Evolutionary conservation across 495 filamentous ascomycete species (phyloP).

Genomic region (Talaromyces trachyspermus): DNA sequence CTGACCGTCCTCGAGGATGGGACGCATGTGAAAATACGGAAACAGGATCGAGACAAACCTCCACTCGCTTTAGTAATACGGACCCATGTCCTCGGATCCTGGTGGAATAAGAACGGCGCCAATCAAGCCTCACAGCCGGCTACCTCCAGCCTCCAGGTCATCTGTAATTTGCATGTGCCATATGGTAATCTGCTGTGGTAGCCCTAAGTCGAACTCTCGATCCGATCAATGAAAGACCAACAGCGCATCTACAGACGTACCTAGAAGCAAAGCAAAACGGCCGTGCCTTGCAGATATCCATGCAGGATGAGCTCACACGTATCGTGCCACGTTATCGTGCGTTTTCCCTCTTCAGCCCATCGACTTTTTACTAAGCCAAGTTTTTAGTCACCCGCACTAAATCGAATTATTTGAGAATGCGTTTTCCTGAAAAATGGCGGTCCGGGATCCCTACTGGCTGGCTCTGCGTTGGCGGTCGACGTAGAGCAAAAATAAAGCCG

Average conservation of each 20-base stretch:
- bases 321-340: slow-evolving; percentile 1
- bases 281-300: slow-evolving; percentile 3
- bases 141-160: too few relatives aligned
- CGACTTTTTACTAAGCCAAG: not conserved
- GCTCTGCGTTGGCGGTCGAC: not conserved
- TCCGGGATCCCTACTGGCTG: not conserved
- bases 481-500: not conserved
- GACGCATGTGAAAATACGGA: too few relatives aligned
- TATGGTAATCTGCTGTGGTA: not conserved
- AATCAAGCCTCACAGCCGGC: not conserved
- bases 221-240: not conserved
- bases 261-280: not conserved
- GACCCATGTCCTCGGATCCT: not conserved
- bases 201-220: not conserved
- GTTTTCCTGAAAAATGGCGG: not conserved
- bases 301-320: not conserved
- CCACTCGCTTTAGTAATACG: too few relatives aligned
- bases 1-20: too few relatives aligned
- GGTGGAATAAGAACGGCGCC: not conserved
- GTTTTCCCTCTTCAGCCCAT: not conserved
- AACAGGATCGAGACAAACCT: too few relatives aligned
- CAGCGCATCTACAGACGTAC: too few relatives aligned
- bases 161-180: too few relatives aligned
- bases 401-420: not conserved
- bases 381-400: slow-evolving; percentile 4